Conservation (phyloP, 495 filamentous ascomycete species). For the Penicillium coprophilum region DNA sequence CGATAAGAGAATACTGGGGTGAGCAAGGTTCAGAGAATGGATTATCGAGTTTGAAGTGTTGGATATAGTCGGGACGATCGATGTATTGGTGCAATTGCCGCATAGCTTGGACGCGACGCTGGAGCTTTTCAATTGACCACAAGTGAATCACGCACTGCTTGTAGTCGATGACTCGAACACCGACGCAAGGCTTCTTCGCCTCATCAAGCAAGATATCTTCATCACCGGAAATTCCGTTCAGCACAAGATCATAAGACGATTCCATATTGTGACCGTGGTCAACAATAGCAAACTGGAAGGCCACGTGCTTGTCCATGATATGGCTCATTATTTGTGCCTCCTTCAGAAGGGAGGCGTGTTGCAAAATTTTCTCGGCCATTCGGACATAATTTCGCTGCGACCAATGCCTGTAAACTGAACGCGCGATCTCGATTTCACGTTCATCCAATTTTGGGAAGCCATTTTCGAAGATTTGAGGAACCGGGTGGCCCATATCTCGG, state of each 20-base stretch:
- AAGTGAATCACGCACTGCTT: slow-evolving; percentile 82
- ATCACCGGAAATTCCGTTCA: slow-evolving; percentile 89
- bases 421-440: slow-evolving; percentile 68
- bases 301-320: slow-evolving; percentile 88
- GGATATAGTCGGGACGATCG: slow-evolving; percentile 88
- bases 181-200: slow-evolving; percentile 85
- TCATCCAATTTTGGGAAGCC: slow-evolving; percentile 61
- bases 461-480: slow-evolving; percentile 49
- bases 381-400: slow-evolving; percentile 80
- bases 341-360: slow-evolving; percentile 83
- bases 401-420: slow-evolving; percentile 69
- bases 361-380: slow-evolving; percentile 91
- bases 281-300: slow-evolving; percentile 93
- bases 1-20: slow-evolving; percentile 88
- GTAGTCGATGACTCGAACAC: slow-evolving; percentile 88
- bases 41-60: slow-evolving; percentile 58
- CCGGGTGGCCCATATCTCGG: slow-evolving; percentile 57
- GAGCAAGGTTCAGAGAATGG: slow-evolving; percentile 88
- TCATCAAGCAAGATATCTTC: slow-evolving; percentile 82
- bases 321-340: slow-evolving; percentile 98
- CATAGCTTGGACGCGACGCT: slow-evolving; percentile 84
- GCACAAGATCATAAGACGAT: slow-evolving; percentile 93
- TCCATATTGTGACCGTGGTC: slow-evolving; percentile 83
- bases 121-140: slow-evolving; percentile 92
- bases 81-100: slow-evolving; percentile 95